Conservation (phyloP, 208 protist species). For the Herpetomonas samuelpessoai region DNA sequence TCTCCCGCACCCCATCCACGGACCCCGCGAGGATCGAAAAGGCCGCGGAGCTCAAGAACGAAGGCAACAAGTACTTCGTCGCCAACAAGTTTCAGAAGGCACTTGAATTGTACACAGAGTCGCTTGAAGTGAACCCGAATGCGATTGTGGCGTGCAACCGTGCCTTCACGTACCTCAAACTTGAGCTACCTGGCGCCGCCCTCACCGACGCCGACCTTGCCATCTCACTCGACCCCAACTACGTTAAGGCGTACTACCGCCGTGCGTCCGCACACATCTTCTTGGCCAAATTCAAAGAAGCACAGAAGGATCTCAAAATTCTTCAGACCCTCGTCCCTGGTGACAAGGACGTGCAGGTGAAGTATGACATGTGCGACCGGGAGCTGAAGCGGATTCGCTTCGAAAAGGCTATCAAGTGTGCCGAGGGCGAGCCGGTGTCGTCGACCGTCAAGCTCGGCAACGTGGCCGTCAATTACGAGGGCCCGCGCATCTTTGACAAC, state of each 20-base stretch:
- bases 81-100: constrained; percentile 89
- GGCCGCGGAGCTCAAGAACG: constrained; percentile 54
- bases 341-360: constrained; percentile 88
- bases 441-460: constrained; percentile 75
- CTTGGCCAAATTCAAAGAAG: constrained; percentile 96
- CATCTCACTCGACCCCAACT: constrained; percentile 90
- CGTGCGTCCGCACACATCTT: constrained; percentile 93
- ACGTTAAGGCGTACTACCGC: constrained; percentile 98
- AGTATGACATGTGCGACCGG: constrained; percentile 93
- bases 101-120: constrained; percentile 89
- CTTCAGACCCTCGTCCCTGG: constrained; percentile 89
- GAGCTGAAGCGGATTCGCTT: constrained; percentile 93
- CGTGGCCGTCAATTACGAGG: constrained; percentile 57
- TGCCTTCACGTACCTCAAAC: constrained; percentile 94
- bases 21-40: constrained; percentile 29
- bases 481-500: constrained; percentile 72
- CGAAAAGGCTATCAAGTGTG: constrained; percentile 92
- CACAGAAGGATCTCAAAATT: constrained; percentile 89
- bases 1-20: too few relatives aligned
- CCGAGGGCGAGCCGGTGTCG: constrained; percentile 70
- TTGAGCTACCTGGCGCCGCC: constrained; percentile 89
- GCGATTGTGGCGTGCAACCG: constrained; percentile 93
- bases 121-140: constrained; percentile 78
- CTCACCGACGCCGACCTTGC: constrained; percentile 92
- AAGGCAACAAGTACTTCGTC: constrained; percentile 88